A percentile compares a stretch with the other conserved stretches of the same genome.
Conservation (phyloP, 2,329 filamentous ascomycete species). For the Cytospora leucostoma region DNA sequence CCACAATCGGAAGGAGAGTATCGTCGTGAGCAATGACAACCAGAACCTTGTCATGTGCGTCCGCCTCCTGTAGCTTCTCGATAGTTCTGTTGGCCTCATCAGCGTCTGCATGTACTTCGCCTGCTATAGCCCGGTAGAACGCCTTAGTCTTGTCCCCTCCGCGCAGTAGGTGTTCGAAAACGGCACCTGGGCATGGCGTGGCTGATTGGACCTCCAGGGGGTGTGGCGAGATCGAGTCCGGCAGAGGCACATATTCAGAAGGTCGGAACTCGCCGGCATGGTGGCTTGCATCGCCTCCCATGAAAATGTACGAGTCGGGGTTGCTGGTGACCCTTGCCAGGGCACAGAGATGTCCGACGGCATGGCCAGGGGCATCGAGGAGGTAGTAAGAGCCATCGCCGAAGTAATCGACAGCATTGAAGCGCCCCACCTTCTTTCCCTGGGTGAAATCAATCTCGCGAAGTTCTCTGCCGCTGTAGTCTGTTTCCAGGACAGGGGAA, state of each 20-base stretch:
- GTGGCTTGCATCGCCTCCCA: conserved; percentile 33
- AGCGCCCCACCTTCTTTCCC: conserved; percentile 31
- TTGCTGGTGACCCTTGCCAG: conserved; percentile 30
- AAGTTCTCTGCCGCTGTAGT: conserved; percentile 32
- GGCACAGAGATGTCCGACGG: conserved; percentile 29
- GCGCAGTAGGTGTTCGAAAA: conserved; percentile 43
- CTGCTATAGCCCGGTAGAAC: conserved; percentile 35
- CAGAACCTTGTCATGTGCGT: conserved; percentile 47
- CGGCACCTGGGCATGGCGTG: conserved; percentile 42
- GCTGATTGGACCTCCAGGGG: conserved; percentile 37
- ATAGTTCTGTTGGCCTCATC: conserved; percentile 42
- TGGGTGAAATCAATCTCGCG: conserved; percentile 32
- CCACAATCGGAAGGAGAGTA: conserved; percentile 43
- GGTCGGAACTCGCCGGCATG: conserved; percentile 31
- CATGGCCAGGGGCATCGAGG: conserved; percentile 32
- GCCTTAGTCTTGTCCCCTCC: conserved; percentile 34
- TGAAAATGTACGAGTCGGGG: conserved; percentile 31
- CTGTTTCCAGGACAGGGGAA: conserved; percentile 32
- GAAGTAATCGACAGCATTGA: conserved; percentile 32
- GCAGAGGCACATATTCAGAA: conserved; percentile 27
- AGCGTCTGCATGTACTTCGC: conserved; percentile 32
- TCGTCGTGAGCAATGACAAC: conserved; percentile 51
- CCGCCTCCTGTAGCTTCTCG: conserved; percentile 47
- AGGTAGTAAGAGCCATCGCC: conserved; percentile 33
- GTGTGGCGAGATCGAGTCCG: conserved; percentile 39